Evolutionary conservation across 768 basidiomycete genomes (phyloP), one percentile per base, ranked within the genome.

Genomic region (Chlorophyllum brunneum): DNA sequence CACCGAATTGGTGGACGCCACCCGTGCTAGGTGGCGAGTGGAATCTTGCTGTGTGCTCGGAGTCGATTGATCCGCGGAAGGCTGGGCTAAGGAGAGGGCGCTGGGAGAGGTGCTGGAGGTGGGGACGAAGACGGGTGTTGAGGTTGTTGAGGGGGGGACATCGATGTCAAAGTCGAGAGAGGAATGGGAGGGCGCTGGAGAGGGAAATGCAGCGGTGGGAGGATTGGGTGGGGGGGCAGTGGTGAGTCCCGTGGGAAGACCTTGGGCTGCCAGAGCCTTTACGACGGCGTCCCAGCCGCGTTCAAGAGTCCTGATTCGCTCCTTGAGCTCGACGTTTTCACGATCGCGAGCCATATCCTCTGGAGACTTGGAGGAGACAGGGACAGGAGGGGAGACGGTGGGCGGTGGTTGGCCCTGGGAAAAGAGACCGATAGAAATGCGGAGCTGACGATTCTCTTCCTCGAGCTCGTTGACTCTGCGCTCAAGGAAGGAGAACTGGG

Each of bases 11-110:
- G 78, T 79, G 82, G 79, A 84, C 91, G 81, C 91, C 91, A 93
- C 86, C 91, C 91, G 91, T 93, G 91, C 91, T 86, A 88, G 86
- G 85, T 93, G 91, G 91, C 91, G 83, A 93, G 91, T 88, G 84
- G 87, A 70, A 66, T 85, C 76, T 51, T 52, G 51, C 34, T 43
- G 66, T 67, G 66, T 56, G 70, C 67, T 61, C 43, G 61, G 58
- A 58, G 61, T 49, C 51, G 58, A 37, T 45, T 61, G 57, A 51
- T 56, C 58, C 65, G 67, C 60, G 57, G 65, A 65, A 55, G 55
- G 52, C 63, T 41, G 54, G 57, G 58, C 56, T 58, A 51, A 45
- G 59, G 57, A 41, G 59, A 56, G 24, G 33, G 31, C 54, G 69
- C 59, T 39, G 67, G 42, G 41, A 56, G 56, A 20, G 65, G 58